These are phyloP conservation scores for Apiotrichum gracile DNA, from an alignment of 1,284 basidiomycete species.

Conservation along the genomic window DNA sequence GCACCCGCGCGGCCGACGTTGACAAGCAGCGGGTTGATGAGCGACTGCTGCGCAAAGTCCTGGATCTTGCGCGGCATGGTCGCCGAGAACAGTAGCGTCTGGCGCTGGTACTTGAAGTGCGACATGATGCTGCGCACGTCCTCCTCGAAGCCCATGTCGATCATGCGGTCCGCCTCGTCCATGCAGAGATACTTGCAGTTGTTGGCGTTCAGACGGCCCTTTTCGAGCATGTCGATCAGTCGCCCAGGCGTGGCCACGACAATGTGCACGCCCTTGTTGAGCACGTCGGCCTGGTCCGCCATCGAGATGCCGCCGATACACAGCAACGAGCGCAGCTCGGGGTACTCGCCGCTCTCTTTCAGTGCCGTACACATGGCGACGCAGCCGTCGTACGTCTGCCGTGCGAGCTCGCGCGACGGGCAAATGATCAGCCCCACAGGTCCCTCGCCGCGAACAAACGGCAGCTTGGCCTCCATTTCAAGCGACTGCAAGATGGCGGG, in stretches of 20 bases:
- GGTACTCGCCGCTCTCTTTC: conserved; percentile 69
- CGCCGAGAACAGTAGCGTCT: conserved; percentile 94
- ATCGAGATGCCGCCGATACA: conserved; percentile 98
- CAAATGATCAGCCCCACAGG: conserved; percentile 93
- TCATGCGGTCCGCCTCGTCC: conserved; percentile 99
- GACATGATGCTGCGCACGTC: conserved; percentile 98
- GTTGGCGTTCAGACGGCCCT: conserved; percentile 82
- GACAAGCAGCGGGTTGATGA: conserved; percentile 87
- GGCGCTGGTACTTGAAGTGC: conserved; percentile 95
- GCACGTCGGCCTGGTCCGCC: conserved; percentile 85
- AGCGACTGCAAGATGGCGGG: conserved; percentile 92
- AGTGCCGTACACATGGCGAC: conserved; percentile 77
- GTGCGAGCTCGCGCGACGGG: conserved; percentile 87
- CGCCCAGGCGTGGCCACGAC: conserved; percentile 55
- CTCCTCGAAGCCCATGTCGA: conserved; percentile 97
- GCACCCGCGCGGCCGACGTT: conserved; percentile 98
- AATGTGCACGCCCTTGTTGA: conserved; percentile 87
- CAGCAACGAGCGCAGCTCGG: conserved; percentile 76
- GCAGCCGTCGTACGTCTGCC: conserved; percentile 94
- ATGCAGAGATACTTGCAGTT: conserved; percentile 93
- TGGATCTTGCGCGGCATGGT: conserved; percentile 99
- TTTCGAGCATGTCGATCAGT: conserved; percentile 64
- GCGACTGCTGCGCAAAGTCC: conserved; percentile 92
- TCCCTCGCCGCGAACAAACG: conserved; percentile 87
- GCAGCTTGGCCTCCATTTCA: conserved; percentile 85